Evolutionary conservation across 208 protist genomes (phyloP), one percentile per base, ranked within the genome.

Genomic region (Trypanosoma congolense): DNA sequence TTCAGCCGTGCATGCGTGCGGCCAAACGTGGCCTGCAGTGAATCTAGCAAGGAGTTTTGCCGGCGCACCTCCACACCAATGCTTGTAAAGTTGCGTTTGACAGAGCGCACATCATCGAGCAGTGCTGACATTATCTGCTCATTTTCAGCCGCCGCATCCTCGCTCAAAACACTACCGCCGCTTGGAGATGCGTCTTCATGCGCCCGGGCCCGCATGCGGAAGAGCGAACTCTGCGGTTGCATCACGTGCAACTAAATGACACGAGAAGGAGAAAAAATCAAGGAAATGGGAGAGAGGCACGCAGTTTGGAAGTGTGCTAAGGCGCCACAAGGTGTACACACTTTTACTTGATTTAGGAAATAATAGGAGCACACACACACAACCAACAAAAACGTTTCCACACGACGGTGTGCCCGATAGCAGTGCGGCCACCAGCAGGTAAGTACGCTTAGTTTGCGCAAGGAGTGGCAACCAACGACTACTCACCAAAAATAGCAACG

Each of bases 101-200:
- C 59, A 5, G 42, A 14, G 8, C 77, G 73, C 64, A 93, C 72
- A 63, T 90, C 82, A 0, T 59, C 43, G 22, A 90, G 31, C 1
- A 93, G 69, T 1, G 82, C 86, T 43, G 72, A 60, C 59, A 93
- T 73, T 5, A 90, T 49, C 16, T 52, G 81, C 22, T 93, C 82
- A 59, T 93, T 93, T 50, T 93, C 82, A 43, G 61, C 64, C 63
- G 78, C 77, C 24, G 57, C 43, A 49, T 21, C 43, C 29, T 61
- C 43, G 24, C 35, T 73, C 14, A 59, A 40, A 12, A 51, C 53
- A 40, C 52, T 38, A 10, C 16, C 40, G 1, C 42, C 14, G 3
- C 38, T 40, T n/a, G 14, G 14, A 36, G 30, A 14, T 8, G 0
- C 41, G 41, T 43, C 53, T 3, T 19, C 24, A 26, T 74, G 57